Conservation (phyloP, 805 yeast species). For the Pichia manshurica region DNA sequence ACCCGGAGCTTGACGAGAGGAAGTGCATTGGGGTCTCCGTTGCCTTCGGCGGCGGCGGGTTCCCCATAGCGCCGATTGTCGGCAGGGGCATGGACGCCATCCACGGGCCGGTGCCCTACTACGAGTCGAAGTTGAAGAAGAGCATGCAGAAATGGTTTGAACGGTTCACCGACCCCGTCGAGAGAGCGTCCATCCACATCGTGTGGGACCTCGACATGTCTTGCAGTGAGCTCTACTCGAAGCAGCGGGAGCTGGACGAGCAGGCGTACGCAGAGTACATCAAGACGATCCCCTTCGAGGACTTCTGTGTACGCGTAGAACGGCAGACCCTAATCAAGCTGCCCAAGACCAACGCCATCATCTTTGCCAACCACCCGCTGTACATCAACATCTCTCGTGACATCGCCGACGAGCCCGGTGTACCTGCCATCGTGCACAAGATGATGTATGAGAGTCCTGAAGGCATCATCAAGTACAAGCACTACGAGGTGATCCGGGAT, state of each 20-base stretch:
- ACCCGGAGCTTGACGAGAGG: constrained; percentile 32
- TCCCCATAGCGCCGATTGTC: constrained; percentile 32
- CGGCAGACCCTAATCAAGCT: constrained; percentile 42
- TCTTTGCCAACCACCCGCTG: constrained; percentile 28
- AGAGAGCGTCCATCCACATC: constrained; percentile 46
- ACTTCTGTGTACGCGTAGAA: constrained; percentile 42
- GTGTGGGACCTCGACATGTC: constrained; percentile 41
- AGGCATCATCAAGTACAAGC: constrained; percentile 41
- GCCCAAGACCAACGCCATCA: constrained; percentile 35
- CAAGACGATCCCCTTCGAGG: constrained; percentile 32
- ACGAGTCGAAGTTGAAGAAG: constrained; percentile 39
- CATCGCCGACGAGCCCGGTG: constrained; percentile 43
- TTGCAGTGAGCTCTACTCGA: constrained; percentile 26
- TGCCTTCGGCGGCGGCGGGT: constrained; percentile 49
- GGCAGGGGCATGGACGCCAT: constrained; percentile 38
- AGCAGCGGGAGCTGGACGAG: constrained; percentile 32
- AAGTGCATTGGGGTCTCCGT: constrained; percentile 48
- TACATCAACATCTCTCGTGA: constrained; percentile 35
- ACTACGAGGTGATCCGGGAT: constrained; percentile 38
- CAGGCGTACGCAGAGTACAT: constrained; percentile 25
- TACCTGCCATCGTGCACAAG: constrained; percentile 38
- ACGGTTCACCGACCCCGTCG: constrained; percentile 39
- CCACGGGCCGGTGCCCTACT: constrained; percentile 44
- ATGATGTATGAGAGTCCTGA: constrained; percentile 43
- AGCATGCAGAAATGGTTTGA: constrained; percentile 50